A percentile compares a stretch with the other conserved stretches of the same genome.
These are phyloP conservation scores for Botrytis paeoniae DNA, from an alignment of 2,329 filamentous ascomycete genomes.

Conservation along the genomic window DNA sequence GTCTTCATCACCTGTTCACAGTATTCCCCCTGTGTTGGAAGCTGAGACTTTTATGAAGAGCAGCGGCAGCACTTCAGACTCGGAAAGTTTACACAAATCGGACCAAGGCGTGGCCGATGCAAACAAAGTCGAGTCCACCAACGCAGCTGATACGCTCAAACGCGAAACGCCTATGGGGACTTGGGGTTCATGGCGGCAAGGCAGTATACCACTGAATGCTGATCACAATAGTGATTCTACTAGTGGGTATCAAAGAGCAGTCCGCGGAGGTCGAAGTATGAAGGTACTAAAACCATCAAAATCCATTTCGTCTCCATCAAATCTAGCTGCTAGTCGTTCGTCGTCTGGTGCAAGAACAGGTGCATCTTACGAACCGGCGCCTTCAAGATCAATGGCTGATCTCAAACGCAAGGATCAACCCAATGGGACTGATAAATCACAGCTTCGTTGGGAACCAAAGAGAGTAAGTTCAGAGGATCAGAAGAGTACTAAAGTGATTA, in stretches of 20 bases:
- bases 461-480: slow-evolving; percentile 42
- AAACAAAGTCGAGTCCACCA: slow-evolving; percentile 20
- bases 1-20: slow-evolving; percentile 21
- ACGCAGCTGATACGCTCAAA: slow-evolving; percentile 21
- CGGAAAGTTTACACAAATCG: slow-evolving; percentile 23
- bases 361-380: slow-evolving; percentile 50
- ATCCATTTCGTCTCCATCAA: slow-evolving; percentile 51
- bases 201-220: slow-evolving; percentile 33
- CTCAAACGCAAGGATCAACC: slow-evolving; percentile 54
- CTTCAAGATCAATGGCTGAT: slow-evolving; percentile 47
- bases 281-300: slow-evolving; percentile 84
- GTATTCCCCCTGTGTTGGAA: slow-evolving; percentile 23
- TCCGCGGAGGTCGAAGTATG: slow-evolving; percentile 68
- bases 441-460: slow-evolving; percentile 53
- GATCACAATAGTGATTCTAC: slow-evolving; percentile 38
- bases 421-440: slow-evolving; percentile 35
- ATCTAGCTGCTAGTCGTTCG: slow-evolving; percentile 37
- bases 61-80: slow-evolving; percentile 26
- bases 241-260: slow-evolving; percentile 64
- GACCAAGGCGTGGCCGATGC: slow-evolving; percentile 14
- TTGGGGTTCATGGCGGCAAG: slow-evolving; percentile 70
- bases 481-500: slow-evolving; percentile 29
- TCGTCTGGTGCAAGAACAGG: slow-evolving; percentile 48
- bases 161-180: slow-evolving; percentile 55
- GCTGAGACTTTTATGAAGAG: slow-evolving; percentile 21